Base-by-base conservation (phyloP, 495 filamentous ascomycete species). In the Xylaria bambusicola region DNA sequence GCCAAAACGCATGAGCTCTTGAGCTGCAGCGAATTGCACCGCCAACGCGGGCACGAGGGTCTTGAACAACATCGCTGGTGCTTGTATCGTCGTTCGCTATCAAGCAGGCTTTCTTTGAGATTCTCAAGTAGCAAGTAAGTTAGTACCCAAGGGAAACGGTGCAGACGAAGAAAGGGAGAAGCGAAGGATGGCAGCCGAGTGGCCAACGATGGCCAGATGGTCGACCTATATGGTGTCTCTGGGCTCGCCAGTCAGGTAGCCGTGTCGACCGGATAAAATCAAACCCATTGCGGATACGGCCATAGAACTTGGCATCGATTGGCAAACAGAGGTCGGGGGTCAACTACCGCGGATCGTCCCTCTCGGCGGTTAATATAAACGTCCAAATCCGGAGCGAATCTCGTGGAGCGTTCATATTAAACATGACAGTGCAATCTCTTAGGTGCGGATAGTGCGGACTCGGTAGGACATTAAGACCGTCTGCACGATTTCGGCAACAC, bases 1-100 rank as follows among this genome's bases (percentile, higher is more conserved):
- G 20, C 69, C 69, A 65, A 80, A 80, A 26, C 77, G 74, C 70
- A 80, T 76, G 71, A 78, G 73, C 55, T 74, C 70, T 63, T 77
- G 75, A 8, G 75, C 75, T 3, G 71, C 61, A n/a, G 62, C 70
- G 26, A 71, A 52, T 33, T 62, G 62, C 50, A 66, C 63, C 47
- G 73, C 73, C 61, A 60, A 61, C 10, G 66, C 64, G 52, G 64
- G 63, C 24, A 74, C 44, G 24, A 69, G 53, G 21, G 64, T 66
- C 56, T 66, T 67, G 59, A 70, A 31, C 58, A 65, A 48, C 65
- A 68, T 68, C 26, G 52, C 35, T 58, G 57, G 35, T 27, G 18
- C 29, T 56, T 13, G 29, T 48, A 26, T 15, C 42, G 26, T 56
- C 18, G 42, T 17, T 56, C 33, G 18, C 33, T 33, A 9, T 56